These are phyloP conservation scores for Parasarocladium wereldwijsianum DNA, from an alignment of 2,329 filamentous ascomycete species.

Conservation along the genomic window DNA sequence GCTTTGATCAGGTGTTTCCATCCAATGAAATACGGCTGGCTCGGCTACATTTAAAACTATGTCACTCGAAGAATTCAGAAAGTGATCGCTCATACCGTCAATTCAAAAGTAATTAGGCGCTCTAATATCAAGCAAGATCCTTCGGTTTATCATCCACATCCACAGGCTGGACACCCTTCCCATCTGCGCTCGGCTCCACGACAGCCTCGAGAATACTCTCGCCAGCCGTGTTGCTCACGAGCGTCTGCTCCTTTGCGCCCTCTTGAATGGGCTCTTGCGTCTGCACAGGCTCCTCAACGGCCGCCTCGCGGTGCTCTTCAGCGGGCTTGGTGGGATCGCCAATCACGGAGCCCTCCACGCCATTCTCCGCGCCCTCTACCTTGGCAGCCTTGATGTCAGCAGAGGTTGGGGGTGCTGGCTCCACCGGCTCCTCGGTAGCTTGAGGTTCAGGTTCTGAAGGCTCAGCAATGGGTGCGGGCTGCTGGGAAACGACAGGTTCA, in stretches of 20 bases:
- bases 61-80: not conserved
- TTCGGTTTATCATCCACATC: conserved; percentile 20
- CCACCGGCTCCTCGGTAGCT: conserved; percentile 1
- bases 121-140: conserved; percentile 8
- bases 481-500: conserved; percentile 2
- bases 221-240: conserved; percentile 26
- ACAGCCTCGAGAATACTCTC: conserved; percentile 26
- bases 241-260: conserved; percentile 17
- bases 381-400: conserved; percentile 2
- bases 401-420: not conserved
- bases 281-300: conserved; percentile 2
- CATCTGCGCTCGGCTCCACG: conserved; percentile 19
- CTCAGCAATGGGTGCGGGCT: not conserved
- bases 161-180: conserved; percentile 18
- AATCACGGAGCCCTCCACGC: too few relatives aligned
- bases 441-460: not conserved
- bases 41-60: not conserved
- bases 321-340: too few relatives aligned
- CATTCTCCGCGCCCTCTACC: conserved; percentile 4
- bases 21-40: not conserved
- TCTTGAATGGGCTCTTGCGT: conserved; percentile 4
- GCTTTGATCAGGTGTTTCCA: not conserved
- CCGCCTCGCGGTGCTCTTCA: too few relatives aligned
- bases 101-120: not conserved
- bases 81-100: not conserved